These are phyloP conservation scores for Tulasnella sp. DNA, from an alignment of 768 basidiomycete genomes.

Conservation along the genomic window DNA sequence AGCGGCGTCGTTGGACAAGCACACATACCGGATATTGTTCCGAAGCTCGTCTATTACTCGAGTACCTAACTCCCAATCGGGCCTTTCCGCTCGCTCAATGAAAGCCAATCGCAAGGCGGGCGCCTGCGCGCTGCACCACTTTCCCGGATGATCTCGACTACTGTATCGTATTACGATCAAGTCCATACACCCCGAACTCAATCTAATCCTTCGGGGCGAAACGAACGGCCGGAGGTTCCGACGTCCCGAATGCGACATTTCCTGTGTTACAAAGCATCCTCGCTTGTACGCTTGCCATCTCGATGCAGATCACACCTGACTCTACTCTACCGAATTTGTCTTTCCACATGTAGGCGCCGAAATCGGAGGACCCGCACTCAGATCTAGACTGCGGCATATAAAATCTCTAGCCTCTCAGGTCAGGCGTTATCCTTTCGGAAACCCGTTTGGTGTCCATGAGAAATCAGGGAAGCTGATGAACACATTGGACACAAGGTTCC, in stretches of 20 bases:
- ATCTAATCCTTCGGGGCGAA: neutral
- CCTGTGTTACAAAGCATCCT: neutral
- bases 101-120: fast-evolving
- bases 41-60: no score
- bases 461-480: no score
- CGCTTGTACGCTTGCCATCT: no score
- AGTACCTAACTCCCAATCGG: no score
- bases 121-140: neutral
- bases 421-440: no score
- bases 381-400: neutral
- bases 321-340: neutral
- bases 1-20: no score
- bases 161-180: neutral
- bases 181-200: neutral
- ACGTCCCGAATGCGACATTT: neutral
- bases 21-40: no score
- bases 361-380: neutral
- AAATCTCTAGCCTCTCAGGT: no score
- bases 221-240: neutral
- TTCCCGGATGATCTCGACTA: neutral
- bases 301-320: neutral
- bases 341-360: neutral
- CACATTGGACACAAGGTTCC: no score
- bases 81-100: no score
- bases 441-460: no score